A percentile compares a stretch with the other conserved stretches of the same genome.
Conservation (phyloP, 2,329 filamentous ascomycete genomes). For the Botryosphaeria dothidea region DNA sequence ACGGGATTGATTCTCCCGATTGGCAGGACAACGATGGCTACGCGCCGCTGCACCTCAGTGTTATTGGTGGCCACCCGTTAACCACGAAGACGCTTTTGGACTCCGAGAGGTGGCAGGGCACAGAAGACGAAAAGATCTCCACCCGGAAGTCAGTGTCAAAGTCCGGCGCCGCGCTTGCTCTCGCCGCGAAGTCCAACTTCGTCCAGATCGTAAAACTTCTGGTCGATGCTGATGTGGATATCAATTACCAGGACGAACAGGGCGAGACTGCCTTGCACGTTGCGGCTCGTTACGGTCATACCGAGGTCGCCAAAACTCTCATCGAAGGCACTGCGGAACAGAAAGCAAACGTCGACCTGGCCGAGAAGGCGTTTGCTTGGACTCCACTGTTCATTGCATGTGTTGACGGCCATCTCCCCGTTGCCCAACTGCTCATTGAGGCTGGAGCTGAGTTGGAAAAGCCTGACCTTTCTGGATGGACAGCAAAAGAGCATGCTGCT, state of each 20-base stretch:
- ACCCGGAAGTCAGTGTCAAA: constrained; percentile 72
- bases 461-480: constrained; percentile 88
- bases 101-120: constrained; percentile 74
- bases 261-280: constrained; percentile 92
- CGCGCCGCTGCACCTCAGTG: constrained; percentile 86
- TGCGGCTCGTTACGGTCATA: constrained; percentile 84
- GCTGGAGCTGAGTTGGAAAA: constrained; percentile 75
- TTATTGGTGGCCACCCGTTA: constrained; percentile 84
- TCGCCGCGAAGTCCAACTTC: constrained; percentile 88
- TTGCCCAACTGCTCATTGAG: constrained; percentile 75
- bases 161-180: constrained; percentile 81
- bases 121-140: constrained; percentile 61
- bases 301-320: constrained; percentile 75
- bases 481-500: constrained; percentile 87
- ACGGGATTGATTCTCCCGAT: constrained; percentile 80
- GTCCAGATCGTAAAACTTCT: constrained; percentile 81
- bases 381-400: constrained; percentile 92
- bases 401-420: constrained; percentile 78
- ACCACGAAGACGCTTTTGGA: constrained; percentile 81
- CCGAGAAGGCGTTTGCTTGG: constrained; percentile 87
- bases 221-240: constrained; percentile 84
- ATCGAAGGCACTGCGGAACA: constrained; percentile 69
- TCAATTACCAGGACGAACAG: constrained; percentile 88
- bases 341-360: constrained; percentile 72
- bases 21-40: constrained; percentile 95